Base-by-base conservation (phyloP, 2,329 filamentous ascomycete species). In the Pleoardoris graminearum region DNA sequence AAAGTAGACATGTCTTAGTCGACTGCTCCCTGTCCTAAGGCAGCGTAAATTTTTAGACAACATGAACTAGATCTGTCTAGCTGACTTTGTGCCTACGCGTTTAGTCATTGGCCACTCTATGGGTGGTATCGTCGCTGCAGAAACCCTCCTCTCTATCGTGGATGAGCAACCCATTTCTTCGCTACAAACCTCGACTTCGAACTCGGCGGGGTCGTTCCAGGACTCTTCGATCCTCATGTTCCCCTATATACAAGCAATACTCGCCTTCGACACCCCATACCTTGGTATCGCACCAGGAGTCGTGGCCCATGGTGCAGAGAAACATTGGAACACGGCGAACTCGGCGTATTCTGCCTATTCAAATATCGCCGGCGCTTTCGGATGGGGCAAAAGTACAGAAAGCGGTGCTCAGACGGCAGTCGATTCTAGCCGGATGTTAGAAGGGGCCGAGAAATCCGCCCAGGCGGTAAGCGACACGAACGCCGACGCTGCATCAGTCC, bases 251-350 rank as follows among this genome's bases (percentile, higher is more conserved):
- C 89, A 93, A 74, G 93, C 89, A 60, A 84, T 97, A 22, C 82
- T 97, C 42, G 90, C 92, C 45, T 96, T 97, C 70, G 93, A 97
- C 75, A 99, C 94, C 0, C 94, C 94, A 1, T 99, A 89, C 71
- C 82, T 94, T 1, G 89, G 89, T 51, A 91, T 92, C 59, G 84
- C 87, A 19, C 89, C 90, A 0, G 88, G 89, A 22, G 88, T 94
- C 1, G 86, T 94, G n/a, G 89, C 90, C 3, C 88, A 93, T 70
- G 86, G 87, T 54, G 92, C 93, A 5, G 91, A 97, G 77, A 87
- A 84, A 36, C 91, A 96, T 65, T 93, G 93, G 75, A 88, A 87
- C 55, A 86, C 85, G 36, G 88, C 87, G 7, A 81, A 84, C 4
- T 81, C 85, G 0, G 88, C 90, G 4, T 83, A 94, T 47, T 77